Base-by-base conservation (phyloP, 306 rosid species). In the Cicer yamashitae region DNA sequence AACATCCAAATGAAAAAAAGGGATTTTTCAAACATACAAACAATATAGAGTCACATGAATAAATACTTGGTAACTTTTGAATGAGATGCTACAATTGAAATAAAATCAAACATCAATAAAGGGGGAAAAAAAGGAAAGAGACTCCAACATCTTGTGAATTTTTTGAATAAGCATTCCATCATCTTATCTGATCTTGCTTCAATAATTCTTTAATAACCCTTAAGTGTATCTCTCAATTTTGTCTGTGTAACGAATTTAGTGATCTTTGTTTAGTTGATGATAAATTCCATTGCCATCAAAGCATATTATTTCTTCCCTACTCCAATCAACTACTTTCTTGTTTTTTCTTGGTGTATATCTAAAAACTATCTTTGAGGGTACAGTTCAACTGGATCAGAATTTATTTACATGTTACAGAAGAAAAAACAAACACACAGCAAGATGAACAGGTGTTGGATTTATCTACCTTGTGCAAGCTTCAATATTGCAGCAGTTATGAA, bases 401-500 rank as follows among this genome's bases (percentile, higher is more conserved):
- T 50, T 15, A 30, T 30, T 30, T 30, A 30, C 66, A 59, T 47
- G 63, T 54, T 41, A 41, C 7, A 74, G 54, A 77, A 71, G 50
- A 57, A 77, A 80, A 60, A 50, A 62, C 70, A 39, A 11, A 56
- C 18, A 51, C 46, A 44, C 12, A 25, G 43, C n/a, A 73, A 70
- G 47, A 79, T 57, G 64, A 73, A 84, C 18, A 64, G 39, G 39
- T 51, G 41, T 10, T 44, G 40, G 40, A 69, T 81, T 83, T 82
- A 70, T 71, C 56, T 89, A 94, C 98, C 98, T 81, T 94, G 98
- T 74, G 83, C 91, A 72, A 94, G 96, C 88, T 94, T 91, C 90
- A 94, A 82, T 74, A 94, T 74, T 66, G 98, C 96, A 62, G 98
- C 98, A 81, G 98, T 91, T 73, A 91, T 91, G 78, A 94, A 94